Evolutionary conservation across 768 basidiomycete species (phyloP), one percentile per base, ranked within the genome.

Genomic region (Trametes elegans): DNA sequence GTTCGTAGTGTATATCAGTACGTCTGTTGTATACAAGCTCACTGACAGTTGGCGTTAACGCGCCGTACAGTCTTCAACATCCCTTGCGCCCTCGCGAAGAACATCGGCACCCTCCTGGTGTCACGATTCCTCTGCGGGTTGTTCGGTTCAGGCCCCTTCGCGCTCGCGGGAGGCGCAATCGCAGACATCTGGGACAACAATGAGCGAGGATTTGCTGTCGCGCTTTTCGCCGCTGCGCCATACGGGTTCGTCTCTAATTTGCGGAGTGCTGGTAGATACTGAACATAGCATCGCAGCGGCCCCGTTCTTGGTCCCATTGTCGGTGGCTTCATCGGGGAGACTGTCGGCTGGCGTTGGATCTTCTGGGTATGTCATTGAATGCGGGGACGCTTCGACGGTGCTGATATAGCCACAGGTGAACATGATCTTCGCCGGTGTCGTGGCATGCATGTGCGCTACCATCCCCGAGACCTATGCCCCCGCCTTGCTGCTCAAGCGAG

Each of bases 291-390:
- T 5, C 28, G 8, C 18, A 53, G 51, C 1, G 76, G 73, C 41
- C 76, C 76, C 1, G 72, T 79, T 0, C 39, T 81, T 18, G 84
- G 83, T 2, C 85, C 79, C 2, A 74, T 81, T 47, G 71, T 78
- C 23, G 79, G 78, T 43, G 76, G 77, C 6, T 74, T 74, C 46
- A 73, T 76, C 51, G 71, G 75, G 5, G 73, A 75, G 49, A 68
- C 64, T 31, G 55, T 73, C 26, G 76, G 75, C 9, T 72, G 71
- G 72, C 65, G 69, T 4, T 71, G 70, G 70, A 69, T 73, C 34
- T 60, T 71, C 49, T 73, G 71, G 70, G 70, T 53, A 29, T 14
- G 51, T 23, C 4, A 23, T 23, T 7, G n/a, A n/a, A n/a, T 23
- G 10, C 19, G 3, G n/a, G 19, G 8, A 11, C 32, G 6, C n/a